Percentiles rank a stretch among this genome's conserved stretches.
Conservation (phyloP, 169 alveolate species). For the Cystoisospora suis region DNA sequence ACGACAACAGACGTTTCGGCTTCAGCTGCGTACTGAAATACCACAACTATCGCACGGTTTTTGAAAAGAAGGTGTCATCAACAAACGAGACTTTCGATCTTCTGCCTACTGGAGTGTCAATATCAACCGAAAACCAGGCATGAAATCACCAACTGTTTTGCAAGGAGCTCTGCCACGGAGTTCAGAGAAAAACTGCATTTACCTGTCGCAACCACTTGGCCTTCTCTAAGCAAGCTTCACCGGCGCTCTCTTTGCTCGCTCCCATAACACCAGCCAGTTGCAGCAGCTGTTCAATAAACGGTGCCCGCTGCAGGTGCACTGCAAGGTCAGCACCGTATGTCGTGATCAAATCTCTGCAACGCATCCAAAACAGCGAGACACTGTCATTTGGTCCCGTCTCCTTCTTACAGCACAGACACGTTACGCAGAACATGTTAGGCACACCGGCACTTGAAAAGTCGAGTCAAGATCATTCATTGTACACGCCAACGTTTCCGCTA, state of each 20-base stretch:
- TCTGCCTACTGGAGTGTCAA: too few relatives aligned
- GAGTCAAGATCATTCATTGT: background rate
- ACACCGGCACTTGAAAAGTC: background rate
- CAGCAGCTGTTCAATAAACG: constrained; percentile 39
- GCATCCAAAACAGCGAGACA: background rate
- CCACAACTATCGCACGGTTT: too few relatives aligned
- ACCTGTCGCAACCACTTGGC: constrained; percentile 29
- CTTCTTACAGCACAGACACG: too few relatives aligned
- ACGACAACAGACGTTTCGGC: too few relatives aligned
- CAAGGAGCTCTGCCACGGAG: too few relatives aligned
- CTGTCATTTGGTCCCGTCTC: too few relatives aligned
- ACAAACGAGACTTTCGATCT: too few relatives aligned
- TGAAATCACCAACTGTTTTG: background rate
- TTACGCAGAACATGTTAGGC: too few relatives aligned
- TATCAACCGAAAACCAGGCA: background rate
- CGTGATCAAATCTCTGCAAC: background rate
- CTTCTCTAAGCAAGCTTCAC: background rate
- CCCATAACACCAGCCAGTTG: constrained; percentile 10
- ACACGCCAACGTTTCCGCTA: background rate
- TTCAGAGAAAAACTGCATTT: background rate
- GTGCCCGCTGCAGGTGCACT: constrained; percentile 12
- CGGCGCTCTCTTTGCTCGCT: background rate
- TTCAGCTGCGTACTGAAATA: too few relatives aligned
- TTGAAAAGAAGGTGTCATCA: too few relatives aligned
- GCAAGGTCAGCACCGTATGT: constrained; percentile 20